Evolutionary conservation across 208 protist species (phyloP).

Genomic region (Leishmania guyanensis): DNA sequence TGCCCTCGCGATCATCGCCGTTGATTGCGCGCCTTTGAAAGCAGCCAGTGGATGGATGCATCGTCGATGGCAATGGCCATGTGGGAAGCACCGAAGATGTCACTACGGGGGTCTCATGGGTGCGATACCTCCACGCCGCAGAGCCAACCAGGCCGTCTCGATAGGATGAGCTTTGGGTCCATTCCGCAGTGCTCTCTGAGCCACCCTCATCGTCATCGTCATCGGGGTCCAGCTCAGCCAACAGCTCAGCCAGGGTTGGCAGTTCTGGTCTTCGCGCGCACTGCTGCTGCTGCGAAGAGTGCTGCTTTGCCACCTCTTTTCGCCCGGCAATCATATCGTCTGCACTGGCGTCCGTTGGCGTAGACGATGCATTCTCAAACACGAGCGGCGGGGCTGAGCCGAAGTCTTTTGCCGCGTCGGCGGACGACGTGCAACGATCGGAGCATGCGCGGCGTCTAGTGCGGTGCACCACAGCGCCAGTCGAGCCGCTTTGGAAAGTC

Average conservation of each 20-base stretch:
- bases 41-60: not conserved
- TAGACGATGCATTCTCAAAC: not conserved
- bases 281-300: not conserved
- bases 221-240: slow-evolving; percentile 15
- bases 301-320: not conserved
- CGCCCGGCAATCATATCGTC: not conserved
- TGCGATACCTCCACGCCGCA: too few species aligned
- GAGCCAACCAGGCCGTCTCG: not conserved
- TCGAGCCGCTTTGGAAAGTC: not conserved
- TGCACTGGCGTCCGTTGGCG: not conserved
- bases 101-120: not conserved
- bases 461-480: not conserved
- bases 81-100: not conserved
- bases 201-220: not conserved
- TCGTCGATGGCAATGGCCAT: not conserved
- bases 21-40: not conserved
- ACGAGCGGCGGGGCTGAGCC: slow-evolving; percentile 15
- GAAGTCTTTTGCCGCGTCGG: not conserved
- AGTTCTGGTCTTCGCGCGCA: slow-evolving; percentile 5
- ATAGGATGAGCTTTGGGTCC: not conserved
- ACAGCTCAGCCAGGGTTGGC: slow-evolving; percentile 27
- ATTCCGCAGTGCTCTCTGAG: not conserved
- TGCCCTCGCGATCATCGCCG: not conserved
- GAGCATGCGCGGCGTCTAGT: not conserved
- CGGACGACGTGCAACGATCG: not conserved